Base-by-base conservation (phyloP, 768 basidiomycete species). In the Rhizopogon salebrosus region DNA sequence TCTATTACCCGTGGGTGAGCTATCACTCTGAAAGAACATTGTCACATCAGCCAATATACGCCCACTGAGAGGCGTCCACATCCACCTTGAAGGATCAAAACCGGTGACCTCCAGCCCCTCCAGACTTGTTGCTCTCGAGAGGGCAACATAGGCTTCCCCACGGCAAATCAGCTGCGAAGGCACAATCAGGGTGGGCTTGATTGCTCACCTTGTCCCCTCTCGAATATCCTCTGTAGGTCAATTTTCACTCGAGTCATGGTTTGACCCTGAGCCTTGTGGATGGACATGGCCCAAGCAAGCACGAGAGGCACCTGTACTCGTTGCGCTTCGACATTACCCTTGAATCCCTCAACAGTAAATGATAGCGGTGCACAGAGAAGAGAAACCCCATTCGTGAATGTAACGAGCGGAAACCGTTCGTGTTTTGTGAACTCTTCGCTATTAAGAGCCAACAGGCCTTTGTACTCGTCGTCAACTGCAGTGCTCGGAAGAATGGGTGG, bases 241-340 rank as follows among this genome's bases (percentile, higher is more conserved):
- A 98, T 94, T 62, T 89, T 95, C 60, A 98, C 95, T 38, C 92
- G 82, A 5, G 89, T 87, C 26, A 99, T 77, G 0, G 97, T 98
- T 69, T 98, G 97, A 7, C 97, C 97, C 69, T 99, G 97, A 6
- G 89, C 88, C 69, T 99, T 99, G 70, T 99, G 97, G 58, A 98
- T 98, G 35, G 89, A 91, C 92, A 98, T 95, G 0, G 95, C 95
- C 94, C 95, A 98, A 0, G 95, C 80, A 40, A 95, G 76, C 48
- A 93, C 92, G 16, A 98, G 70, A 0, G 92, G 92, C 0, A 95
- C 63, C 83, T 94, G 63, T 23, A 69, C 26, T 42, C 72, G 62
- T 39, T 62, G 64, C 24, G 69, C 72, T 52, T 75, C 73, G 24
- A 61, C 4, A 14, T 60, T 61, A 11, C 73, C 75, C 31, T 53